Evolutionary conservation across 306 rosid species (phyloP).

Genomic region (Hippophae gyantsensis): DNA sequence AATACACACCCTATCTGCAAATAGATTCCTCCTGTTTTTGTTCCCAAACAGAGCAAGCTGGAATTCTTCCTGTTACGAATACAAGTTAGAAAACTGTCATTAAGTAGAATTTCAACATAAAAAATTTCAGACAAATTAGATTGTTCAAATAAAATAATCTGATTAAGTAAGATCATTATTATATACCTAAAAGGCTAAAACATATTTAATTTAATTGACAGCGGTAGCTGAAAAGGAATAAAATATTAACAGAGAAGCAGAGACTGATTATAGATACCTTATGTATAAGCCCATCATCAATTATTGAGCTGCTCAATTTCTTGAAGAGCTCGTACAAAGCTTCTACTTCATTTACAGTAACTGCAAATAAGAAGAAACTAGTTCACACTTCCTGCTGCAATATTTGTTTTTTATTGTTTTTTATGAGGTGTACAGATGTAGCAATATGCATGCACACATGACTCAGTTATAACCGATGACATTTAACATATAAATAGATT

Average conservation of each 20-base stretch:
- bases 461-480: too few relatives aligned
- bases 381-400: too few relatives aligned
- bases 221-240: neutral
- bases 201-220: neutral
- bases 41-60: constrained; percentile 44
- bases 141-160: neutral
- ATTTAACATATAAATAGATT: too few relatives aligned
- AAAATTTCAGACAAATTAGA: neutral
- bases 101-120: neutral
- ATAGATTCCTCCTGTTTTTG: constrained; percentile 32
- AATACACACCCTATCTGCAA: constrained; percentile 33
- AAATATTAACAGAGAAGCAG: too few relatives aligned
- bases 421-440: neutral
- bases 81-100: neutral
- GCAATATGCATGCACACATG: neutral
- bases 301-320: constrained; percentile 43
- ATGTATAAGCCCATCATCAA: constrained; percentile 45
- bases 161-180: too few relatives aligned
- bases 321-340: constrained; percentile 40
- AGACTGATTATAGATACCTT: constrained; percentile 26
- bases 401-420: too few relatives aligned
- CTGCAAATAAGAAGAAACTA: constrained; percentile 16
- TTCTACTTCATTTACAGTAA: constrained; percentile 32
- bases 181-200: neutral
- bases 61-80: constrained; percentile 40